Evolutionary conservation across 768 basidiomycete species (phyloP), one percentile per base, ranked within the genome.

Genomic region (Pleurotus cornucopiae): DNA sequence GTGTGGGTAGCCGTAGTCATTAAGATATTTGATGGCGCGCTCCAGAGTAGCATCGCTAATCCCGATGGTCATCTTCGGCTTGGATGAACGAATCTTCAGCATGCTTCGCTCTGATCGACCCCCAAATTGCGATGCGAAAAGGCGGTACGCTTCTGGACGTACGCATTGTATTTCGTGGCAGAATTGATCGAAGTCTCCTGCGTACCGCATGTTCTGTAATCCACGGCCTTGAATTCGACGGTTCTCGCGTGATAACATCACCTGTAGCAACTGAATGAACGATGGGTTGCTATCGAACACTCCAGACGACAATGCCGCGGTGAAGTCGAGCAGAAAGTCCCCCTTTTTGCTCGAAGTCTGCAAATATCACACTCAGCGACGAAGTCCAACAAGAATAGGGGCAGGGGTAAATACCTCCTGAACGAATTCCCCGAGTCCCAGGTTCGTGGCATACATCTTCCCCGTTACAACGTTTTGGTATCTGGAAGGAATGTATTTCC

Each of bases 141-240:
- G 41, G 2, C 56, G 61, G 47, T 65, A 67, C 0, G 59, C 55
- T 34, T 51, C 34, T 7, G 69, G 67, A 20, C 57, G 59, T 2
- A 60, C 45, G 14, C 62, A 65, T 1, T 48, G 14, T 4, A 64
- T 41, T 4, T 64, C 57, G 44, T 66, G 59, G 37, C 40, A 41
- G 43, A 66, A 67, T 18, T 71, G 63, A 6, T 64, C 57, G 2
- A 54, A 60, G 0, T 49, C 60, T n/a, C 62, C 62, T 2, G 62
- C 40, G 54, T 67, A 71, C 9, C 57, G 48, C 55, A 72, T 64
- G 48, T 70, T 69, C 54, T 68, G 67, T 46, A 62, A 56, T 0
- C 66, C 67, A 11, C 60, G 54, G 1, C 69, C 69, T 0, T 58
- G 58, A 3, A 43, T 43, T 21, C 66, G 49, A 2, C 61, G 56